Base-by-base conservation (phyloP, 768 basidiomycete species). In the Agaricus subrufescens region DNA sequence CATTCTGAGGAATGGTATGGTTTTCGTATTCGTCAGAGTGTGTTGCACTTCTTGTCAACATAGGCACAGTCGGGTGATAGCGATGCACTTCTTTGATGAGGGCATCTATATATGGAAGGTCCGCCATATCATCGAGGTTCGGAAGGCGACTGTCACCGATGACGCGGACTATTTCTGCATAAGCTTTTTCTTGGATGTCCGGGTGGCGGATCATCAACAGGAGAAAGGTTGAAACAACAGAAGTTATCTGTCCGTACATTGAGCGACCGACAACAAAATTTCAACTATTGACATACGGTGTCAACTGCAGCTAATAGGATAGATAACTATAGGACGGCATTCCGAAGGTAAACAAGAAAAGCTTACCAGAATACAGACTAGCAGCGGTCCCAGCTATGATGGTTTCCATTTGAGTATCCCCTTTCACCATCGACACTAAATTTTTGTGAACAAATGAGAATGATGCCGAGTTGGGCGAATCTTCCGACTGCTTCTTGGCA, bases 71-170 rank as follows among this genome's bases (percentile, higher is more conserved):
- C 11, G 48, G 48, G 15, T 50, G 48, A n/a, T 37, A 65, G 30
- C 65, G 56, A 7, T 53, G 52, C 1, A 57, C 44, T 51, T 76
- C 74, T 52, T 71, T 66, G 23, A 74, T 42, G 5, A 75, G 52
- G 2, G 67, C 67, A 25, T 72, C 65, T 19, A 76, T 51, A 54
- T 74, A 79, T 3, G 71, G 73, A 14, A 79, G 62, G 2, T 54
- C 50, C 0, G 50, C 38, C 34, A 46, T n/a, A 38, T 69, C 66
- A 3, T 57, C 55, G 38, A 69, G 65, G 34, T 51, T 52, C 4
- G 65, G 67, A 11, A 68, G 58, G 10, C 60, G 59, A 4, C 58
- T 57, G 46, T 52, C n/a, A 2, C 44, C 54, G 31, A 67, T 26
- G 4, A 64, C 39, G 1, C 48, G 23, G 47, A 67, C 65, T 5